Conservation (phyloP, 345 rosid species). For the Eucalyptus urophylla region DNA sequence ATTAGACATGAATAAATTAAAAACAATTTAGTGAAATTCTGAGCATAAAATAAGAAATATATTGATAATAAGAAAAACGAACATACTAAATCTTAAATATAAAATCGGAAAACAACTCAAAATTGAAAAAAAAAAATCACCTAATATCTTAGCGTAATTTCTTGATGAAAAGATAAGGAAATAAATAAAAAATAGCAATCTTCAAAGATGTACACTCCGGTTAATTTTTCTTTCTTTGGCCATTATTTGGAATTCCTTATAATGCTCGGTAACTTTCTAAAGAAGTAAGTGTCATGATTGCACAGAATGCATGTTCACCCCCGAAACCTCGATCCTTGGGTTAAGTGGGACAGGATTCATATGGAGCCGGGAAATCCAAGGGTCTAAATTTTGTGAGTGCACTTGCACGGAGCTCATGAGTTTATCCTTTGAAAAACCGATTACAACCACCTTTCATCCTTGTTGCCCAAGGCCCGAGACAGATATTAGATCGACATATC, state of each 20-base stretch:
- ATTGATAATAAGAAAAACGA: not conserved
- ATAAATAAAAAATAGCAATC: not conserved
- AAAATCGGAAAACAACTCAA: not conserved
- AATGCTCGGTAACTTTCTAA: not conserved
- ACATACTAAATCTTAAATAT: not conserved
- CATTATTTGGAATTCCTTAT: not conserved
- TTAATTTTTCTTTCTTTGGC: not conserved
- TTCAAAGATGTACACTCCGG: not conserved
- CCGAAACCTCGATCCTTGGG: too few species aligned
- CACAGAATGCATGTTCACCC: not conserved
- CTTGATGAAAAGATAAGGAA: not conserved
- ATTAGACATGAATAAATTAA: not conserved
- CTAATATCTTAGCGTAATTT: not conserved
- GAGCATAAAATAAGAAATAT: not conserved
- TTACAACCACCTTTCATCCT: too few species aligned
- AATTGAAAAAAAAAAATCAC: not conserved
- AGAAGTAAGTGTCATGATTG: not conserved
- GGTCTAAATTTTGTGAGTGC: too few species aligned
- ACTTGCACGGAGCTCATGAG: too few species aligned
- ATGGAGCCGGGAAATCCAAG: too few species aligned
- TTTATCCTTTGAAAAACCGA: too few species aligned
- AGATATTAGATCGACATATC: too few species aligned
- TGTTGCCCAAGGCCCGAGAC: too few species aligned
- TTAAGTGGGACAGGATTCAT: too few species aligned
- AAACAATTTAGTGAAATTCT: not conserved